Evolutionary conservation across 2,329 filamentous ascomycete species (phyloP).

Genomic region (Tolypocladium pustulatum): DNA sequence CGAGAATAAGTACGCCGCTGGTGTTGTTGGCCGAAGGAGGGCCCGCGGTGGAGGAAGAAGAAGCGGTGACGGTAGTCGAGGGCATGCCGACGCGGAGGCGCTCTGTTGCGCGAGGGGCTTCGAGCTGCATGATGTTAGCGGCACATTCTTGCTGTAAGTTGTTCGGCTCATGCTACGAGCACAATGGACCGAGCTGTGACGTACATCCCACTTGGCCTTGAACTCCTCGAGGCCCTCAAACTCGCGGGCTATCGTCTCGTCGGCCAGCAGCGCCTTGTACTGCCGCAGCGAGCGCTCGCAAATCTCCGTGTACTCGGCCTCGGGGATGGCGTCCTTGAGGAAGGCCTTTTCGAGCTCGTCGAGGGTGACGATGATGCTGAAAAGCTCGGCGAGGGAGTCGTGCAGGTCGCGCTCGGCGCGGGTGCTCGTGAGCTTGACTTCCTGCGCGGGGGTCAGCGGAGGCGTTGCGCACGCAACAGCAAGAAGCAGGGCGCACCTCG

Average conservation of each 20-base stretch:
- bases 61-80: conserved; percentile 60
- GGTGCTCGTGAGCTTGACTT: conserved; percentile 84
- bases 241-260: conserved; percentile 80
- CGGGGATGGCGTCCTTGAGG: conserved; percentile 85
- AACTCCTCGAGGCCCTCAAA: conserved; percentile 87
- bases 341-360: conserved; percentile 96
- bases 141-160: not conserved
- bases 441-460: conserved; percentile 38
- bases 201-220: conserved; percentile 82
- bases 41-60: conserved; percentile 32
- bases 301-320: conserved; percentile 90
- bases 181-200: conserved; percentile 19
- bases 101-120: conserved; percentile 89
- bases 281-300: conserved; percentile 90
- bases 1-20: conserved; percentile 62
- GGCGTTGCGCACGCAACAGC: conserved; percentile 2
- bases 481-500: conserved; percentile 51
- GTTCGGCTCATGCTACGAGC: not conserved
- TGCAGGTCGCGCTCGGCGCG: conserved; percentile 85
- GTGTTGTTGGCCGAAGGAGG: conserved; percentile 37
- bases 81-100: conserved; percentile 87
- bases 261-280: conserved; percentile 87
- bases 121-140: conserved; percentile 50
- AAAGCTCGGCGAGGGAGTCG: conserved; percentile 92
- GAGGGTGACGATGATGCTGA: conserved; percentile 92